Percentiles rank a stretch among this genome's conserved stretches.
Conservation (phyloP, 352 stramenopile species). For the Globisporangium spinosum region DNA sequence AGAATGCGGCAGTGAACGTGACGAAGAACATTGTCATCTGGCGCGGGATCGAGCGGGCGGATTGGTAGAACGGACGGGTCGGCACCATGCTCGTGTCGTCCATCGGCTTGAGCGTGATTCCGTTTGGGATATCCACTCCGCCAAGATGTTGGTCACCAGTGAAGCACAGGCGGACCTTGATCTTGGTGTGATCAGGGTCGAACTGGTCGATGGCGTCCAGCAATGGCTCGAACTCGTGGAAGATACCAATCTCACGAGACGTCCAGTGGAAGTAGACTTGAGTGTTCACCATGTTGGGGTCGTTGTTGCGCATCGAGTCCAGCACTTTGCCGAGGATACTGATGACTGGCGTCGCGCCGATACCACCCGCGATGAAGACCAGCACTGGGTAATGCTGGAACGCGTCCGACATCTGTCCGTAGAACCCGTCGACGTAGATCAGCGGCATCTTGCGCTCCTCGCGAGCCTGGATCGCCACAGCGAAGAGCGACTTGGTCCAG, state of each 20-base stretch:
- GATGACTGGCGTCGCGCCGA: conserved; percentile 87
- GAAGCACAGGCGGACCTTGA: conserved; percentile 76
- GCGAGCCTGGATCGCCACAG: conserved; percentile 65
- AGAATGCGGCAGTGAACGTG: conserved; percentile 73
- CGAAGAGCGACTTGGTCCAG: conserved; percentile 75
- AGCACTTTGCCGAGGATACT: conserved; percentile 86
- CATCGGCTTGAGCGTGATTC: conserved; percentile 75
- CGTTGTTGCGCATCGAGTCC: conserved; percentile 74
- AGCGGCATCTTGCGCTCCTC: conserved; percentile 78
- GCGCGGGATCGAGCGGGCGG: conserved; percentile 53
- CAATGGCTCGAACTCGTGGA: conserved; percentile 82
- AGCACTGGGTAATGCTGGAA: conserved; percentile 81
- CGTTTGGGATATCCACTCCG: conserved; percentile 66
- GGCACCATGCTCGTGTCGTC: conserved; percentile 79
- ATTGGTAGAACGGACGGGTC: conserved; percentile 75
- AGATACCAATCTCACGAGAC: conserved; percentile 77
- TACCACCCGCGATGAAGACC: conserved; percentile 79
- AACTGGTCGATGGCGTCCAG: conserved; percentile 75
- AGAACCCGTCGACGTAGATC: conserved; percentile 81
- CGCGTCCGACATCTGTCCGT: conserved; percentile 81
- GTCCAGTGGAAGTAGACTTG: conserved; percentile 86
- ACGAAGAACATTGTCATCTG: conserved; percentile 82
- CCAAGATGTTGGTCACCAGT: conserved; percentile 78
- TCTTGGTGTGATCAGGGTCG: conserved; percentile 57
- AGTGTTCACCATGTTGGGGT: conserved; percentile 62